These are phyloP conservation scores for Chaetomium strumarium DNA, from an alignment of 2,329 filamentous ascomycete species.

Conservation along the genomic window DNA sequence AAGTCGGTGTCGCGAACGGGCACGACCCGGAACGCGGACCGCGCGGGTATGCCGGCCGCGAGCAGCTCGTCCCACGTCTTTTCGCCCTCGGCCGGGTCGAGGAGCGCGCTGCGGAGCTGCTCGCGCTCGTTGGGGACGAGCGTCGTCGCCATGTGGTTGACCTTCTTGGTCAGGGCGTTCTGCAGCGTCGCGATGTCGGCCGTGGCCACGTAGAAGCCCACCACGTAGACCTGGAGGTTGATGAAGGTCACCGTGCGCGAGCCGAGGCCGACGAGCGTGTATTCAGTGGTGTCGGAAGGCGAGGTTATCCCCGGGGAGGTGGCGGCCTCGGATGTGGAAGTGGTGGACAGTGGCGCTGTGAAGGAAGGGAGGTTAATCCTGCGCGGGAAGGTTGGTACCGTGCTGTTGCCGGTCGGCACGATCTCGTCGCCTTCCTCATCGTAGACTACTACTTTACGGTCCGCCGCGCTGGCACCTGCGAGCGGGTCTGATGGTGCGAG, in stretches of 20 bases:
- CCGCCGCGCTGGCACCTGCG: conserved; percentile 43
- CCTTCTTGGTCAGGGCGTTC: conserved; percentile 64
- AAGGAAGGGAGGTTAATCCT: conserved; percentile 57
- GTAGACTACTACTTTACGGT: conserved; percentile 55
- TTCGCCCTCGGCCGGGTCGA: conserved; percentile 64
- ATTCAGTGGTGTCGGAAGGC: conserved; percentile 49
- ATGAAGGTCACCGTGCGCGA: conserved; percentile 87
- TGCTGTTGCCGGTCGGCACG: conserved; percentile 73
- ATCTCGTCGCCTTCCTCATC: conserved; percentile 67
- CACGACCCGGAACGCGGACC: conserved; percentile 75
- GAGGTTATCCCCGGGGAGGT: conserved; percentile 31
- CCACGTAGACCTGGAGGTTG: conserved; percentile 86
- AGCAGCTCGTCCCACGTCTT: conserved; percentile 70
- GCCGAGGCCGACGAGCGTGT: conserved; percentile 82
- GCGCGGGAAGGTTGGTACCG: conserved; percentile 73
- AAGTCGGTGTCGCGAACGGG: conserved; percentile 95
- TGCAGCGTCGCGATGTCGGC: conserved; percentile 78
- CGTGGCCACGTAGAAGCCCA: conserved; percentile 85
- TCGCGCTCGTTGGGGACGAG: conserved; percentile 79
- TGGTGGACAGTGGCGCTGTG: conserved; percentile 22
- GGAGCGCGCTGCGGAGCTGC: conserved; percentile 59
- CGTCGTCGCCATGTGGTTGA: conserved; percentile 74
- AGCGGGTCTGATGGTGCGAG: conserved; percentile 40
- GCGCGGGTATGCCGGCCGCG: conserved; percentile 54
- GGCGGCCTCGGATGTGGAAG: conserved; percentile 31